These are phyloP conservation scores for Aureobasidium subglaciale DNA, from an alignment of 2,329 filamentous ascomycete genomes.

Conservation along the genomic window DNA sequence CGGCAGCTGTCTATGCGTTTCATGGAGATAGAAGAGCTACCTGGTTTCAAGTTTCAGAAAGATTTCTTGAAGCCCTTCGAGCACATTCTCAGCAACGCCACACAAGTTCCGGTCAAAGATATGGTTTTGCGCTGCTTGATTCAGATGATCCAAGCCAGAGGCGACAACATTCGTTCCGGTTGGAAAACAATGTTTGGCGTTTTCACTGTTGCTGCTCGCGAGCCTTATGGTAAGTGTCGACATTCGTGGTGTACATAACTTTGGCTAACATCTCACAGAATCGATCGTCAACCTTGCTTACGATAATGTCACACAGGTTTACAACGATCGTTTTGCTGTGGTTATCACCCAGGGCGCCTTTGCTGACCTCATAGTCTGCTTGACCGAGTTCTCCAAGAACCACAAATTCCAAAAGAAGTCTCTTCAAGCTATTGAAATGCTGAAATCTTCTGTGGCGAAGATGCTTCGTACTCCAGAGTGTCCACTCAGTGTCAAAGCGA, in stretches of 20 bases:
- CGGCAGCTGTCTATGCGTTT: slow-evolving; percentile 97
- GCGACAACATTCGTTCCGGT: slow-evolving; percentile 92
- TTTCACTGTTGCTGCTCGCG: slow-evolving; percentile 89
- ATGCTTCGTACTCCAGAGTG: slow-evolving; percentile 97
- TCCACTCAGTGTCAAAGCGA: slow-evolving; percentile 65
- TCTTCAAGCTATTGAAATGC: slow-evolving; percentile 84
- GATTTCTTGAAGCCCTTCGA: slow-evolving; percentile 98
- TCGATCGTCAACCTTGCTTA: slow-evolving; percentile 94
- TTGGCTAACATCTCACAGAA: slow-evolving; percentile 46
- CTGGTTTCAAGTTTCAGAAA: slow-evolving; percentile 99
- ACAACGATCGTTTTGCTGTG: slow-evolving; percentile 89
- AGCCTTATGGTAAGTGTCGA: slow-evolving; percentile 61
- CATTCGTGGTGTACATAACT: not conserved
- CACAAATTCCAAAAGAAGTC: slow-evolving; percentile 98
- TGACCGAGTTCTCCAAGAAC: slow-evolving; percentile 99
- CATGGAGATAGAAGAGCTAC: slow-evolving; percentile 94
- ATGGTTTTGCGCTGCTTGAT: slow-evolving; percentile 94
- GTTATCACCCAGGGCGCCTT: slow-evolving; percentile 96
- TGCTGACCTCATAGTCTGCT: slow-evolving; percentile 87
- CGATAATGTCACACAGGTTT: slow-evolving; percentile 92
- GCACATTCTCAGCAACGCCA: slow-evolving; percentile 91
- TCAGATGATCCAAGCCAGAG: slow-evolving; percentile 97
- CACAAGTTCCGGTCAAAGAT: slow-evolving; percentile 87
- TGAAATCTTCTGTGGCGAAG: slow-evolving; percentile 87
- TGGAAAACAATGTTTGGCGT: slow-evolving; percentile 99